These are phyloP conservation scores for Bruguiera gymnorhiza DNA, from an alignment of 345 rosid genomes.

Conservation along the genomic window DNA sequence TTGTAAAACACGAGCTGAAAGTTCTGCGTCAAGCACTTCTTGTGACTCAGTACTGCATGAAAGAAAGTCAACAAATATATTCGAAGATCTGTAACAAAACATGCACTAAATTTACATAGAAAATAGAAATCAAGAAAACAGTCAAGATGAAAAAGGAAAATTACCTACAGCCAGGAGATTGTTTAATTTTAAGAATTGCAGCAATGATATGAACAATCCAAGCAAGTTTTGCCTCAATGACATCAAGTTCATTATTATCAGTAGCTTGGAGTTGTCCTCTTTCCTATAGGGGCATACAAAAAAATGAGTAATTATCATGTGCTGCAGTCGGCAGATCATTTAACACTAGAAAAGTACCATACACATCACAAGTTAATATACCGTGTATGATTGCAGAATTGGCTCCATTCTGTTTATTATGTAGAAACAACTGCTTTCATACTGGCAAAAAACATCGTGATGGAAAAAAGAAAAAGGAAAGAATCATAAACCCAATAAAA, in stretches of 20 bases:
- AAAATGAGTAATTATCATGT: conserved; percentile 7
- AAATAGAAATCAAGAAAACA: not conserved
- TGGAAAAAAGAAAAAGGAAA: not conserved
- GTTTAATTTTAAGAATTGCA: conserved; percentile 85
- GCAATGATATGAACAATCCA: conserved; percentile 98
- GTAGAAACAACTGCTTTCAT: conserved; percentile 79
- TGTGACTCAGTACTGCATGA: conserved; percentile 83
- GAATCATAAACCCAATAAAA: conserved; percentile 10
- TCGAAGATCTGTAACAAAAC: conserved; percentile 14
- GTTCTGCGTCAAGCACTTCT: conserved; percentile 98
- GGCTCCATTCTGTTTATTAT: conserved; percentile 91
- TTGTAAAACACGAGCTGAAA: conserved; percentile 96
- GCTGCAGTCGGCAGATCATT: not conserved
- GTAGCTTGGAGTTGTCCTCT: conserved; percentile 57
- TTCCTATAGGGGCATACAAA: conserved; percentile 52
- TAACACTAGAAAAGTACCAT: conserved; percentile 1
- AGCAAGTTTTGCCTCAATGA: conserved; percentile 91
- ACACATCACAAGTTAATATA: conserved; percentile 32
- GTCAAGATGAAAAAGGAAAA: not conserved
- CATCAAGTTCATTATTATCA: conserved; percentile 67
- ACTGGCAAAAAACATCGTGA: conserved; percentile 44
- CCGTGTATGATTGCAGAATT: conserved; percentile 86
- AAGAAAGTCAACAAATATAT: conserved; percentile 11
- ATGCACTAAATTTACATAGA: conserved; percentile 1
- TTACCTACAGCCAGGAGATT: conserved; percentile 89